Evolutionary conservation across 1,284 basidiomycete genomes (phyloP).

Genomic region (Ceratobasidium sp.): DNA sequence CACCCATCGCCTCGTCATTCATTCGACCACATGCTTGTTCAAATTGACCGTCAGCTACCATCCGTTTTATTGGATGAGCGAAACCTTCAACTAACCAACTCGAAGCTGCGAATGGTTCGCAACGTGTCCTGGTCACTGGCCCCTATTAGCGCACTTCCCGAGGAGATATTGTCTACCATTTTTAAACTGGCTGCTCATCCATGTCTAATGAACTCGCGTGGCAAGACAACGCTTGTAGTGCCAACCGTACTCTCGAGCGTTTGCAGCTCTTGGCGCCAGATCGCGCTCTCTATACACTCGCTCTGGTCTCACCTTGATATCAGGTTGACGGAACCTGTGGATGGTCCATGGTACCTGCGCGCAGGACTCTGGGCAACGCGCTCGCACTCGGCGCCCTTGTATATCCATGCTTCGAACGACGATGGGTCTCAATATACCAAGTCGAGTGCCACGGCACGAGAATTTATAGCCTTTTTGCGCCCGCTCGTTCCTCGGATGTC

Average conservation of each 20-base stretch:
- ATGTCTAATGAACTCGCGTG: neutral
- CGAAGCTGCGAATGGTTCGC: neutral
- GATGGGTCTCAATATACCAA: too few relatives aligned
- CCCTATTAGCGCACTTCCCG: neutral
- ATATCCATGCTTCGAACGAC: neutral
- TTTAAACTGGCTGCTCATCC: neutral
- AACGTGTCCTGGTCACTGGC: neutral
- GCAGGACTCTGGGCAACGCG: neutral
- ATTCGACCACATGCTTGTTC: too few relatives aligned
- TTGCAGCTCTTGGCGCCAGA: neutral
- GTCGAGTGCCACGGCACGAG: neutral
- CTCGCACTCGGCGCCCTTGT: neutral
- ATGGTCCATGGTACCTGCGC: neutral
- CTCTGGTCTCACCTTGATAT: slow-evolving; percentile 18
- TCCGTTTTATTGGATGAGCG: neutral
- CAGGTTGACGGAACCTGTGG: neutral
- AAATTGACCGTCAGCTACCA: neutral
- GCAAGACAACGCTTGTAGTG: neutral
- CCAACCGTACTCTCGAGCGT: neutral
- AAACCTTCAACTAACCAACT: too few relatives aligned
- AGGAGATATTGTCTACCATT: neutral
- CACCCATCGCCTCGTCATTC: too few relatives aligned
- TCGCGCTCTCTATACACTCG: neutral
- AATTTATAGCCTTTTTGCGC: neutral
- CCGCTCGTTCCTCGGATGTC: neutral